Base-by-base conservation (phyloP, 768 basidiomycete genomes). In the Boletus patriciae region DNA sequence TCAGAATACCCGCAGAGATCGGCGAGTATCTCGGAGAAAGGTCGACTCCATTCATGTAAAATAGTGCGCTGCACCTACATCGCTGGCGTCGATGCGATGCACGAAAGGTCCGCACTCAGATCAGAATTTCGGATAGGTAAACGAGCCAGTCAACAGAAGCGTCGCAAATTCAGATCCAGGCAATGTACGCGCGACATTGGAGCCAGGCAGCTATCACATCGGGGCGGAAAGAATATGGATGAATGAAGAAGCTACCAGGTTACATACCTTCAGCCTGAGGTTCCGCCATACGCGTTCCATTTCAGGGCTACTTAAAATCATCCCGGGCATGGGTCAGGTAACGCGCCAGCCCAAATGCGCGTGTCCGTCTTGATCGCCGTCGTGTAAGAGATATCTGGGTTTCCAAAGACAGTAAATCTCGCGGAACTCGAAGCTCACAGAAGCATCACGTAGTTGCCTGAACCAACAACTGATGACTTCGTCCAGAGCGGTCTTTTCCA, bases 301-400 rank as follows among this genome's bases (percentile, higher is more conserved):
- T 60, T 54, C 50, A 36, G 36, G 48, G 43, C 18, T 31, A 27
- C 43, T 37, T 51, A 25, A 21, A 29, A 42, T 29, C 25, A 47
- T 40, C 34, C 50, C 25, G 23, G 33, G 49, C 19, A 47, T 49
- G 11, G 43, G 11, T 36, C 56, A 50, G 46, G 55, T 47, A 59
- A 50, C 52, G 15, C 52, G 27, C 54, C 67, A 58, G 45, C 44
- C 55, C 56, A 57, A 55, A 51, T 36, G 38, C 29, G 56, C 63
- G 37, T 68, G 66, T 58, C 66, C 59, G 63, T 51, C 54, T 62
- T 70, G 66, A 70, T 67, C 67, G 68, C 67, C 62, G 60, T 47
- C 46, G 36, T 27, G 33, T 43, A 53, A 31, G 31, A 16, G 56
- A 55, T 42, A 36, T 37, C 25, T 47, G 36, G 46, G 13, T 54